Evolutionary conservation across 2,329 filamentous ascomycete genomes (phyloP), one percentile per base, ranked within the genome.

Genomic region (Exophiala sp.): DNA sequence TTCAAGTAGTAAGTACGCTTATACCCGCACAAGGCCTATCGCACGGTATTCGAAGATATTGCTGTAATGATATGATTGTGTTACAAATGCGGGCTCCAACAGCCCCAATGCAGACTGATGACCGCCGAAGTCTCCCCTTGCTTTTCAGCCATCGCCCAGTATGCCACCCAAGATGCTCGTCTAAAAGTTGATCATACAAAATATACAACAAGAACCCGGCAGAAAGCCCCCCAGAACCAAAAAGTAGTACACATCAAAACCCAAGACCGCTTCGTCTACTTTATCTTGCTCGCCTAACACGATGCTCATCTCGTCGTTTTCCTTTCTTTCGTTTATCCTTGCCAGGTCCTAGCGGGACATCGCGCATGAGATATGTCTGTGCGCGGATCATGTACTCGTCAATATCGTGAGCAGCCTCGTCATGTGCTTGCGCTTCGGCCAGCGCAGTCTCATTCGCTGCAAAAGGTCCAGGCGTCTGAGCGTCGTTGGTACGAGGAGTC

Each of bases 351-450:
- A 79, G 68, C 16, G 76, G 75, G 42, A 77, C 71, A 54, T 78
- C 74, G 53, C 70, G 71, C 61, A 79, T 67, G 57, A 79, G 74
- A 74, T 75, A 84, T 42, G 79, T 78, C 84, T 91, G 89, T 52
- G 82, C 80, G 34, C 75, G 73, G 47, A 94, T 72, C 79, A 94
- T 86, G 66, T 87, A 90, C 47, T 90, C 84, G 66, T 92, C 89
- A 52, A 91, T 82, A 38, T 81, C 84, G 47, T 74, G 72, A 54
- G 86, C 78, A 50, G 67, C 75, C 36, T 74, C 76, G 14, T 35
- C 54, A 10, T 52, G 50, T 42, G 75, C 71, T 14, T 73, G 72
- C 24, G 75, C 74, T 14, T 69, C 69, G 5, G 70, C 72, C 38
- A 62, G 61, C 12, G 62, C 63, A 18, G 63, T 64, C 44, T 67